These are phyloP conservation scores for Tulasnella sp. DNA, from an alignment of 768 basidiomycete species.

Conservation along the genomic window DNA sequence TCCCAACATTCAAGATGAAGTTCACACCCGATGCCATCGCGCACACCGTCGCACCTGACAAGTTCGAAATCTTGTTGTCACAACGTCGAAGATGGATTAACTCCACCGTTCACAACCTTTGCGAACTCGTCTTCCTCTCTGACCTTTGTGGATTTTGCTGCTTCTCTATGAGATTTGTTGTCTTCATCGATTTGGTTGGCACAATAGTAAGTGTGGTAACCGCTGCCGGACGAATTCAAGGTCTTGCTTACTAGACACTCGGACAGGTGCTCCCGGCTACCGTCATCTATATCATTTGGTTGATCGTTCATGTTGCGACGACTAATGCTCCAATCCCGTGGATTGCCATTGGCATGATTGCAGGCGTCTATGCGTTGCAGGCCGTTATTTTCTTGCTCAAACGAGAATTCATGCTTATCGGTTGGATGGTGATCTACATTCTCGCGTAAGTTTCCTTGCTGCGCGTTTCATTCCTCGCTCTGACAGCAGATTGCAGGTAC, in stretches of 20 bases:
- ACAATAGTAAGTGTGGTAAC: constrained; percentile 61
- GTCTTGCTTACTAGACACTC: not conserved
- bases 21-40: constrained; percentile 84
- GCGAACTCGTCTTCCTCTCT: constrained; percentile 79
- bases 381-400: constrained; percentile 93
- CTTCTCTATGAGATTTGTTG: constrained; percentile 95
- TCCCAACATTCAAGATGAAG: constrained; percentile 93
- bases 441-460: constrained; percentile 59
- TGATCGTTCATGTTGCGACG: constrained; percentile 75
- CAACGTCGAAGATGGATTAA: constrained; percentile 97
- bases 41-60: constrained; percentile 87
- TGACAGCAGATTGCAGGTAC: constrained; percentile 53
- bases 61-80: constrained; percentile 81
- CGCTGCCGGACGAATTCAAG: constrained; percentile 8
- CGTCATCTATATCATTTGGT: constrained; percentile 83
- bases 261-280: constrained; percentile 78
- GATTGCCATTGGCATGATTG: constrained; percentile 90
- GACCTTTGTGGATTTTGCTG: constrained; percentile 94
- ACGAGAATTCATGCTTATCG: constrained; percentile 95
- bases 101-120: constrained; percentile 90
- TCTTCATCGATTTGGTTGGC: constrained; percentile 86
- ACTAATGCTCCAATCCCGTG: constrained; percentile 67
- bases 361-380: constrained; percentile 85
- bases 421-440: constrained; percentile 96
- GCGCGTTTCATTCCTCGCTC: not conserved